Percentiles rank a stretch among this genome's conserved stretches.
Conservation (phyloP, 106 monocot genomes). For the Dioscorea zingiberensis region DNA sequence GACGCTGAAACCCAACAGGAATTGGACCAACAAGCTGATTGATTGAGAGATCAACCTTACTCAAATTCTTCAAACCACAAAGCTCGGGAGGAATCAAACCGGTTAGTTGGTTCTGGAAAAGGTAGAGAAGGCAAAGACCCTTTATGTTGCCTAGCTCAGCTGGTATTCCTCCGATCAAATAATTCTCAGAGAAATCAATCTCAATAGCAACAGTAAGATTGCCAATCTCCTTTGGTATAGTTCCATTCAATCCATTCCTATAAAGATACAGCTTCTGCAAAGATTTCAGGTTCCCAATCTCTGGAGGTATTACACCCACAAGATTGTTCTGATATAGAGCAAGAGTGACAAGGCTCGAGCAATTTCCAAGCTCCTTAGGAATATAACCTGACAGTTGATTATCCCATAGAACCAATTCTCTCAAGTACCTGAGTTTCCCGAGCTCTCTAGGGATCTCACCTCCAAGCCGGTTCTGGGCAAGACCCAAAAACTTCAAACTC, state of each 20-base stretch:
- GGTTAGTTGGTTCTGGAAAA: constrained; percentile 79
- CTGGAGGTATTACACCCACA: constrained; percentile 57
- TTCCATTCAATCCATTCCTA: constrained; percentile 84
- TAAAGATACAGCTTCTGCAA: constrained; percentile 72
- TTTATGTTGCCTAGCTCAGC: constrained; percentile 52
- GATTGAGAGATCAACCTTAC: constrained; percentile 91
- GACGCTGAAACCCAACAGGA: constrained; percentile 64
- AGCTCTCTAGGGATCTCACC: constrained; percentile 66
- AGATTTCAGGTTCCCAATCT: constrained; percentile 50
- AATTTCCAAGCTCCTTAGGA: constrained; percentile 72
- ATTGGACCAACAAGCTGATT: constrained; percentile 66
- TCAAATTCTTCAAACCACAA: constrained; percentile 52
- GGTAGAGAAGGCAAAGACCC: constrained; percentile 53
- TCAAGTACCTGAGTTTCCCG: constrained; percentile 45
- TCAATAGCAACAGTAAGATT: constrained; percentile 48
- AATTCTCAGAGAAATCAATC: constrained; percentile 93
- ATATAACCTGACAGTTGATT: constrained; percentile 63
- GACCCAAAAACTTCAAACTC: constrained; percentile 56
- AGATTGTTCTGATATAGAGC: constrained; percentile 89
- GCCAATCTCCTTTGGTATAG: constrained; percentile 74
- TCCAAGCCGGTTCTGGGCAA: constrained; percentile 76
- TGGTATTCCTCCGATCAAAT: constrained; percentile 65
- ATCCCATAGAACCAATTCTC: constrained; percentile 59
- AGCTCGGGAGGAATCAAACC: constrained; percentile 71
- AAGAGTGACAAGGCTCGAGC: constrained; percentile 46